Conservation (phyloP, 2,329 filamentous ascomycete genomes). For the Ascochyta lentis region DNA sequence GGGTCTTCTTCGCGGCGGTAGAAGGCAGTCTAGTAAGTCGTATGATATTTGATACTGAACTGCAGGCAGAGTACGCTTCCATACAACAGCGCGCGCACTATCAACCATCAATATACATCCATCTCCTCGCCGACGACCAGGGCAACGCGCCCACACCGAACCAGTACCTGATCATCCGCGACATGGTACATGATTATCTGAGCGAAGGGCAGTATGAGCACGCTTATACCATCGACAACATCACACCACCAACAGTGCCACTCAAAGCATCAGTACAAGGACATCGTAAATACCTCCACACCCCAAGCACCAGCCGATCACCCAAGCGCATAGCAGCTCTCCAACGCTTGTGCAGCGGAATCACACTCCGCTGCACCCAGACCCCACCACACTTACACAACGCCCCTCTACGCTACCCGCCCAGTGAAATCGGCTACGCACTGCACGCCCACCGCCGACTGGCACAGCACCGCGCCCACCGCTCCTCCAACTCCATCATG, state of each 20-base stretch:
- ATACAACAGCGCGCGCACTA: constrained; percentile 28
- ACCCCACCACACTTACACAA: constrained; percentile 17
- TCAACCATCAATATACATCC: constrained; percentile 40
- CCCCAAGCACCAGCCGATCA: constrained; percentile 17
- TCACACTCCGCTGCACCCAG: constrained; percentile 20
- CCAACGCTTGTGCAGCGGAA: constrained; percentile 25
- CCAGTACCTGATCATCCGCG: constrained; percentile 31
- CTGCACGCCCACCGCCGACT: constrained; percentile 27
- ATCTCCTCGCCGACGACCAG: constrained; percentile 30
- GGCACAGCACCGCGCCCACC: constrained; percentile 29
- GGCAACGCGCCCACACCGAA: constrained; percentile 31
- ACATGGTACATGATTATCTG: constrained; percentile 30
- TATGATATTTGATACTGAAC: constrained; percentile 14
- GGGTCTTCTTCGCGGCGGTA: constrained; percentile 32
- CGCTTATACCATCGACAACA: constrained; percentile 31
- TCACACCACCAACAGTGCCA: constrained; percentile 14
- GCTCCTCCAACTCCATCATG: constrained; percentile 39
- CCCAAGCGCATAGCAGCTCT: constrained; percentile 23
- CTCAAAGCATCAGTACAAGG: constrained; percentile 15
- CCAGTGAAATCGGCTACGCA: constrained; percentile 37
- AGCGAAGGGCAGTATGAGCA: neutral
- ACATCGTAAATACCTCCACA: constrained; percentile 36
- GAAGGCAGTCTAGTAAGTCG: constrained; percentile 30
- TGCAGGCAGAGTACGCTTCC: constrained; percentile 28
- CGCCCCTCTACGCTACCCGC: constrained; percentile 27